Base-by-base conservation (phyloP, 2,329 filamentous ascomycete species). In the Penicillium paneum region DNA sequence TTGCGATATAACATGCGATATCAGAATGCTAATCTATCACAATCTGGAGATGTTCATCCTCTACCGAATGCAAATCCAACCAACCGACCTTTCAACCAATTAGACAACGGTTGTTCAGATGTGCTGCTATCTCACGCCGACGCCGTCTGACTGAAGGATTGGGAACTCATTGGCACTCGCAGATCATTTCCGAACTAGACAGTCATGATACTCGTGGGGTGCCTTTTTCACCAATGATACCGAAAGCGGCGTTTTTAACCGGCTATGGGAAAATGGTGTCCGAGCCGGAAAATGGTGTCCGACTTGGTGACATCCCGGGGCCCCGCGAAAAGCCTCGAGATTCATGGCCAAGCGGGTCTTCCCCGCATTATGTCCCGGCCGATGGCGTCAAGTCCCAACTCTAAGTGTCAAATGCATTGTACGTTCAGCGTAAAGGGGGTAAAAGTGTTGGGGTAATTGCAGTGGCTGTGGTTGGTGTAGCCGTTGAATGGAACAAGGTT, bases 251-350 rank as follows among this genome's bases (percentile, higher is more conserved):
- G 2, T 29, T 19, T 29, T 17, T 7, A 5, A 5, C 26, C n/a
- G 41, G 26, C 26, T 43, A 31, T 45, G 10, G 49, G 40, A 51
- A 51, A 19, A 38, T 51, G 26, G n/a, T 51, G 11, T 31, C 49
- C 49, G 49, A 31, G 17, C 12, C 49, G 49, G 49, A 26, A 45
- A 51, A 51, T 38, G 32, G 40, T 51, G 40, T 31, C 49, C 49
- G 31, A 44, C 8, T 36, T 31, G 29, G 31, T 36, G 15, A 38
- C 6, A 45, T 31, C 10, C 32, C 8, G 39, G 48, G 48, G 39
- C 38, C 47, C 38, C 29, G 19, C 38, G 31, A 31, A 15, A 28
- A 8, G 8, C 26, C 26, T 8, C 19, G 10, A n/a, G 8, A 29
- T 17, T 3, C 13, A 40, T 4, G 2, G 5, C 24, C 36, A 21